Evolutionary conservation across 169 alveolate genomes (phyloP).

Genomic region (Plasmodium sp.): DNA sequence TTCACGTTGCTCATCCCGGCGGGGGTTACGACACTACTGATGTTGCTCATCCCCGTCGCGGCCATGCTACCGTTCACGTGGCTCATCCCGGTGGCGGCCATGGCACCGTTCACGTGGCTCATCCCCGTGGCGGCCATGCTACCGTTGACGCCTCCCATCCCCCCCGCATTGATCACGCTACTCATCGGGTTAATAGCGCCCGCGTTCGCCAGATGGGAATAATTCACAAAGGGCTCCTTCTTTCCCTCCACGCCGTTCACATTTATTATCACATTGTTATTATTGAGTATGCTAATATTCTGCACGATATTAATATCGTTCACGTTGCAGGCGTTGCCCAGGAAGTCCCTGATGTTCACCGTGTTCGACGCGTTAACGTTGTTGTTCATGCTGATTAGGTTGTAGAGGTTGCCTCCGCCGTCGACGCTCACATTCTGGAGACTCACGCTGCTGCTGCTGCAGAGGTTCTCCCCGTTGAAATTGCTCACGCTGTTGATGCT

Average conservation of each 20-base stretch:
- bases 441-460: neutral
- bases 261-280: neutral
- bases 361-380: neutral
- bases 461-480: neutral
- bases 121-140: neutral
- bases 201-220: neutral
- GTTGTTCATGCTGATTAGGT: neutral
- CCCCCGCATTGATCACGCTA: neutral
- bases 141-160: neutral
- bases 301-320: neutral
- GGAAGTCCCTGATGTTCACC: neutral
- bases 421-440: neutral
- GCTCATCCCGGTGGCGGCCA: neutral
- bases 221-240: neutral
- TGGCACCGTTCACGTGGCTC: neutral
- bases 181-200: neutral
- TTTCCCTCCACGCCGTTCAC: neutral
- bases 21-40: neutral
- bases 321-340: neutral
- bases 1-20: neutral
- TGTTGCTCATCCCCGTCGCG: neutral
- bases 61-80: neutral
- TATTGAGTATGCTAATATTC: neutral
- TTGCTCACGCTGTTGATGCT: neutral
- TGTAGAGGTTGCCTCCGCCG: neutral